phyloP scores from a whole-genome alignment of 257 asterid genomes.

The Jasminum sambac region DNA sequence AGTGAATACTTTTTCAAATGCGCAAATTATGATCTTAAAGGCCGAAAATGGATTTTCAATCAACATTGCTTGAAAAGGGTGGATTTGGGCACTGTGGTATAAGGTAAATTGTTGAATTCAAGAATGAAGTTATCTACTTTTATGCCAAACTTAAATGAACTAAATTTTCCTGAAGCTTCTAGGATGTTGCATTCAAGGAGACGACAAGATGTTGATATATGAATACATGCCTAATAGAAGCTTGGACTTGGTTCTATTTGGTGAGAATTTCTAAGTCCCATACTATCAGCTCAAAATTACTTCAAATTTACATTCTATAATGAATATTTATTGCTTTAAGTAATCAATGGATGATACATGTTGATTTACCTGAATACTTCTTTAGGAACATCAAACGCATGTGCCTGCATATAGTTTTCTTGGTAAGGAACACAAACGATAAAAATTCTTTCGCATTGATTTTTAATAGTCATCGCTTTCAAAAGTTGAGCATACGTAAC shows the following conservation, averaged over 20 bases:
- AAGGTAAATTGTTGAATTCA: conserved; percentile 42
- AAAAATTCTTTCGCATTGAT: background rate
- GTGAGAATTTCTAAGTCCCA: conserved; percentile 6
- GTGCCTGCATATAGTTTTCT: no score
- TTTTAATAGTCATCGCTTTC: background rate
- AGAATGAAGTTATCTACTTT: conserved; percentile 35
- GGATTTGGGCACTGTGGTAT: no score
- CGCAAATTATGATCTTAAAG: conserved; percentile 17
- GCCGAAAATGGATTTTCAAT: conserved; percentile 34
- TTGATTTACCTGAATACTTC: no score
- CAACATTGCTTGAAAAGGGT: conserved; percentile 42
- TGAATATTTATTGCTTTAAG: no score
- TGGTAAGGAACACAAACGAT: no score
- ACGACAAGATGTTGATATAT: conserved; percentile 33
- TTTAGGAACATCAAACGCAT: no score
- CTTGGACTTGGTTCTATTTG: conserved; percentile 36
- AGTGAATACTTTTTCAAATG: background rate
- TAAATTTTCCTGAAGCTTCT: conserved; percentile 40
- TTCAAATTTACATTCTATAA: no score
- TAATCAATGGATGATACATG: no score
- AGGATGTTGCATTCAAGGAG: conserved; percentile 37
- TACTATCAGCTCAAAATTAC: no score
- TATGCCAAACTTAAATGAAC: conserved; percentile 44
- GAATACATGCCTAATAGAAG: conserved; percentile 46
- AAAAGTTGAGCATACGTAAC: background rate